Evolutionary conservation across 345 rosid species (phyloP), one percentile per base, ranked within the genome.

Genomic region (Gossypium mustelinum): DNA sequence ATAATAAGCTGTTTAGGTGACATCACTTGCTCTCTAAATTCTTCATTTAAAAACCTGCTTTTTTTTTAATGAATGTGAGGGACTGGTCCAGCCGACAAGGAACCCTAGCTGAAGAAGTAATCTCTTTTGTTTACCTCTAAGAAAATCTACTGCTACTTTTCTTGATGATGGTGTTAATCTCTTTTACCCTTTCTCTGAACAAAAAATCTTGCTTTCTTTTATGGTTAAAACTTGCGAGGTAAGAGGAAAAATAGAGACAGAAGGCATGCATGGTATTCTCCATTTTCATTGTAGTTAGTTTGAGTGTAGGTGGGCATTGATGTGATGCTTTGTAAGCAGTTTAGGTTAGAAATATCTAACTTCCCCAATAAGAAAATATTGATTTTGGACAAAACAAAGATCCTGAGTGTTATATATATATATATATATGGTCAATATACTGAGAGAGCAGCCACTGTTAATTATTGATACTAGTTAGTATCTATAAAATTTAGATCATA

Each of bases 51-150:
- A 79, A 79, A 78, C 79, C 82, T 67, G 59, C 83, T 68, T 77
- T 57, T 47, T 74, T 76, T 45, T 78, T 50, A 25, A 76, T 75
- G 68, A 29, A 29, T 18, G 51, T 29, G 63, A 50, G 67, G 48
- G 64, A 69, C 66, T 70, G 83, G 84, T 80, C 89, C 84, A 56
- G 74, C 84, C 73, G 78, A 80, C 87, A 81, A 88, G 85, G 86
- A 86, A 81, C 83, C 86, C 81, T 78, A 65, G 71, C 77, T 78
- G 81, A 74, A 83, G 78, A 88, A 86, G 89, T 65, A 81, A 86
- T 81, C 85, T 73, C 56, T 34, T 47, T 50, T 73, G n/a, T 73
- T 47, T 70, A 70, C 52, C 63, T 72, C 55, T 75, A 20, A 70
- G 39, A 29, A 48, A 70, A 60, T 63, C 73, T 11, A 25, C 63